Evolutionary conservation across 2,329 filamentous ascomycete species (phyloP).

Genomic region (Colletotrichum sp.): DNA sequence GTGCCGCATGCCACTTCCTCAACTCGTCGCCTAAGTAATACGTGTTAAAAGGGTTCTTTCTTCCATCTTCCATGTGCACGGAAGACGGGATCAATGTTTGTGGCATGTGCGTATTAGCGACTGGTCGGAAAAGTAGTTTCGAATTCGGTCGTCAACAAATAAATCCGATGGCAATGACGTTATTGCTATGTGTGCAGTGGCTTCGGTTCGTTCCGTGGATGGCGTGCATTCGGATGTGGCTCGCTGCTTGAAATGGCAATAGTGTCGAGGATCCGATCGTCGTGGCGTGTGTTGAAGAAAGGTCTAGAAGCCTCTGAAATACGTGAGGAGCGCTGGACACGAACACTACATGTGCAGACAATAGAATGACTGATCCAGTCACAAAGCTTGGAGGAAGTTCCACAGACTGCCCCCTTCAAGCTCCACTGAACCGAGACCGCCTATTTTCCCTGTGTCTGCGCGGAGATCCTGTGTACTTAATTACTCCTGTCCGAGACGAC

Average conservation of each 20-base stretch:
- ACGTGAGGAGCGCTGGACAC: too few species aligned
- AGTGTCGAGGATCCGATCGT: neutral
- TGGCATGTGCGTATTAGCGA: rapidly evolving
- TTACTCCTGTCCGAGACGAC: too few species aligned
- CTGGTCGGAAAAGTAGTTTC: rapidly evolving
- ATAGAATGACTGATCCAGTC: neutral
- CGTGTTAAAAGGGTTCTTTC: neutral
- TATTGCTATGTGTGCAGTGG: neutral
- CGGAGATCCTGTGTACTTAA: too few species aligned
- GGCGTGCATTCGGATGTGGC: neutral
- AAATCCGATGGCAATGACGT: rapidly evolving
- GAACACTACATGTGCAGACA: too few species aligned
- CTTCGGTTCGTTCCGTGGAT: neutral
- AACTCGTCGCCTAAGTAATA: neutral
- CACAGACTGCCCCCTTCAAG: neutral
- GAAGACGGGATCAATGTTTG: neutral
- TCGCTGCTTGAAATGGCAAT: neutral
- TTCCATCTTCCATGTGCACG: neutral
- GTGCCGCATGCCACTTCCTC: neutral
- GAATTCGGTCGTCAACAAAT: rapidly evolving
- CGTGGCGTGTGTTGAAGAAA: neutral
- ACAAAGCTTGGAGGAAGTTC: neutral
- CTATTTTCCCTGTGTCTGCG: too few species aligned
- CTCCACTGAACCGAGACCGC: neutral
- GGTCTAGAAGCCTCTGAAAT: neutral